Conservation (phyloP, 495 filamentous ascomycete genomes). For the Hypoxylon trugodes region DNA sequence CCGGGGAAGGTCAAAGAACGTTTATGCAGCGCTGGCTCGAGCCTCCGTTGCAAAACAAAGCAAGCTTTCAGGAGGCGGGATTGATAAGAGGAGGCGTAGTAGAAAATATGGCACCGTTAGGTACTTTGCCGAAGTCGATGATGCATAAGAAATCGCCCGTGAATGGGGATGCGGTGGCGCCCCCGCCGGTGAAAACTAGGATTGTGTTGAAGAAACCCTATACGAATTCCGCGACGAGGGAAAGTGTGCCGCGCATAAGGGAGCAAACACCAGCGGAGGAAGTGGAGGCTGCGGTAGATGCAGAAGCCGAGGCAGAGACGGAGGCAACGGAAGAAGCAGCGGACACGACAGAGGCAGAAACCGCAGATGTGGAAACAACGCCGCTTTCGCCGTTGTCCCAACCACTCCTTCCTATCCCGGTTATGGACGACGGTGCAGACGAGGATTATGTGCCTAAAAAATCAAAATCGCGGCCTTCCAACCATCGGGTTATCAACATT, state of each 20-base stretch:
- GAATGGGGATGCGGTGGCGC: slow-evolving; percentile 26
- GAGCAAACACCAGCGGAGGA: slow-evolving; percentile 3
- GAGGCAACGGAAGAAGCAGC: not conserved
- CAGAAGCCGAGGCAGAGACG: too few relatives aligned
- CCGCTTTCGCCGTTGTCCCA: slow-evolving; percentile 36
- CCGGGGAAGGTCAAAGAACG: slow-evolving; percentile 43
- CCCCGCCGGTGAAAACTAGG: slow-evolving; percentile 41
- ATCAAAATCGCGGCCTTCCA: slow-evolving; percentile 31
- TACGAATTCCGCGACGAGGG: slow-evolving; percentile 23
- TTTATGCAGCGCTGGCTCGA: slow-evolving; percentile 73
- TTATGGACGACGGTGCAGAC: slow-evolving; percentile 35
- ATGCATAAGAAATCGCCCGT: slow-evolving; percentile 50
- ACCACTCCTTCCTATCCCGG: slow-evolving; percentile 11
- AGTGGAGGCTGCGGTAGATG: not conserved
- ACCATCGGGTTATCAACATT: not conserved
- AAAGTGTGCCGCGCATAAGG: slow-evolving; percentile 20
- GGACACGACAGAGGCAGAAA: not conserved
- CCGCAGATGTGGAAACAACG: slow-evolving; percentile 5
- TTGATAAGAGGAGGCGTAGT: slow-evolving; percentile 69
- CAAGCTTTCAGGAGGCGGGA: slow-evolving; percentile 75
- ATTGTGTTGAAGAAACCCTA: slow-evolving; percentile 53
- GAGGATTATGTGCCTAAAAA: slow-evolving; percentile 41
- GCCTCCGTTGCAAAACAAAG: slow-evolving; percentile 70
- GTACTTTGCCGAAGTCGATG: slow-evolving; percentile 65
- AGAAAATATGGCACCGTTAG: slow-evolving; percentile 75